Base-by-base conservation (phyloP, 2,329 filamentous ascomycete genomes). In the Calonectria naviculata region DNA sequence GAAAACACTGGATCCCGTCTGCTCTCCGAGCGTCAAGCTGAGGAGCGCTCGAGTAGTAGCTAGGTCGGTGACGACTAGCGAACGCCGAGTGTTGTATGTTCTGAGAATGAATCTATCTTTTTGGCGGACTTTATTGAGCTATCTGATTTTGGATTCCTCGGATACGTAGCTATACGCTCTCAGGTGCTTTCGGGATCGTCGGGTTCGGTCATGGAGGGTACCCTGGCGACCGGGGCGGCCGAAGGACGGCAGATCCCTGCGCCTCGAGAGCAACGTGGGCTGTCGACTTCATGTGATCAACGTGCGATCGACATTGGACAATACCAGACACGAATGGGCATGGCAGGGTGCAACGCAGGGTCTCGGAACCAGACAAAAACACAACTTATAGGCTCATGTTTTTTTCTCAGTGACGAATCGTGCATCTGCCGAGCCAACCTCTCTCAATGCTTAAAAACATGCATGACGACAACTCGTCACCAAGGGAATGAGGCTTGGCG, bases 11-110 rank as follows among this genome's bases (percentile, higher is more conserved):
- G 47, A 52, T 52, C 47, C 47, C 47, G 47, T 52, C 28, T 29
- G 47, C 47, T 52, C 47, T 52, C 47, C 47, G 47, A 52, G 26
- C 28, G 47, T 52, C 26, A 52, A 52, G 47, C 28, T 52, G 47
- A 52, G 47, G 47, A 52, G 47, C 47, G 47, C 47, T 52, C 34
- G 47, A 52, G 47, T 52, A 52, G 47, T 52, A 52, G 47, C 34
- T 52, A 28, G 47, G 47, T 52, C 47, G 47, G 47, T 52, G 47
- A 52, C 47, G 47, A 52, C 47, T 28, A 52, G 47, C 47, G 47
- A 52, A 52, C 21, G 52, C 52, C 52, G 52, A 38, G 52, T 56
- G 52, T 56, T 56, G 52, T 56, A 56, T 56, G 52, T 56, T 8
- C n/a, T n/a, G n/a, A n/a, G n/a, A n/a, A n/a, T 31, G 9, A 13